Conservation (phyloP, 2,329 filamentous ascomycete genomes). For the Colletotrichum agaves region DNA sequence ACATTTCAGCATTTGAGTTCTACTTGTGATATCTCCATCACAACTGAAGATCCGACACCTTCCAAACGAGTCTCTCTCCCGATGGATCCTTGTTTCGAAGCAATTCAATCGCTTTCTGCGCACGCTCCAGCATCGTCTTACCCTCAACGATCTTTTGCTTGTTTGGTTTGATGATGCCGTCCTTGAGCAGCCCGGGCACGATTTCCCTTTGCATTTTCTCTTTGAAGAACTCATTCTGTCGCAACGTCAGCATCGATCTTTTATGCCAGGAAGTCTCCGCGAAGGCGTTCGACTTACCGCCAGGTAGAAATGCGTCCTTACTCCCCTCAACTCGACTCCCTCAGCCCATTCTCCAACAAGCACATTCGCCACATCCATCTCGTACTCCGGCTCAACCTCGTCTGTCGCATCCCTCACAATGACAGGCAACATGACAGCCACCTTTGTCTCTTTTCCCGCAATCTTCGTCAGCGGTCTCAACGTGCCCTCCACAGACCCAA, state of each 20-base stretch:
- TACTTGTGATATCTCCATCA: neutral
- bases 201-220: slow-evolving; percentile 65
- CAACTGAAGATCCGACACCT: slow-evolving; percentile 37
- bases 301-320: slow-evolving; percentile 65
- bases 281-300: slow-evolving; percentile 49
- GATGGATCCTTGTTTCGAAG: slow-evolving; percentile 51
- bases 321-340: slow-evolving; percentile 64
- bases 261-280: neutral
- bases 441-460: slow-evolving; percentile 58
- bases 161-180: slow-evolving; percentile 54
- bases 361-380: slow-evolving; percentile 58
- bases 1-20: no score
- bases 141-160: slow-evolving; percentile 55
- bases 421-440: slow-evolving; percentile 70
- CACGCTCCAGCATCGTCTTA: slow-evolving; percentile 49
- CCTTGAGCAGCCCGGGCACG: slow-evolving; percentile 58
- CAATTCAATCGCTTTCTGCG: slow-evolving; percentile 50
- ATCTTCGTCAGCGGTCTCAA: slow-evolving; percentile 61
- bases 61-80: slow-evolving; percentile 55
- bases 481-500: slow-evolving; percentile 59
- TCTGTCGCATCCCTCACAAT: slow-evolving; percentile 64
- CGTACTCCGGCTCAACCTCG: slow-evolving; percentile 60
- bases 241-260: slow-evolving; percentile 6
- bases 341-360: slow-evolving; percentile 56
- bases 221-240: slow-evolving; percentile 65